Evolutionary conservation across 352 stramenopile species (phyloP), one percentile per base, ranked within the genome.

Genomic region (Thalassiosira sp.): DNA sequence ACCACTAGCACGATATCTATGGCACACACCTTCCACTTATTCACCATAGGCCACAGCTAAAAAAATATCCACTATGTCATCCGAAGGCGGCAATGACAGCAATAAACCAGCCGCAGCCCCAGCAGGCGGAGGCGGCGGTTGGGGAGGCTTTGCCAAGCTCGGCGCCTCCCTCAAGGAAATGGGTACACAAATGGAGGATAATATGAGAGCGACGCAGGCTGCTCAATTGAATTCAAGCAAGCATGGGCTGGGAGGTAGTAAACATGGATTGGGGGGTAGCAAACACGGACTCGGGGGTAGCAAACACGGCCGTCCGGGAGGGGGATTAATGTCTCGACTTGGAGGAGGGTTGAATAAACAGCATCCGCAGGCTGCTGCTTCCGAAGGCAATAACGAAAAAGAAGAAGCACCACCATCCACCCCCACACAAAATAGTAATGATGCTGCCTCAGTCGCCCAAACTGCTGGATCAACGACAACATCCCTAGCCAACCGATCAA

Each of bases 121-220:
- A n/a, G n/a, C n/a, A n/a, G n/a, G n/a, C n/a, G 60, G 52, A 7
- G 46, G 56, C 24, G 52, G 57, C 24, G 61, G 67, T 20, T 75
- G 49, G 42, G 48, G 42, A 2, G 54, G 60, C 33, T 54, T 75
- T 51, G 58, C 46, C 22, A 57, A 72, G 20, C 24, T 83, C 11
- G 68, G 61, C 13, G 75, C 63, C n/a, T 72, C 62, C 22, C 20
- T 74, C 8, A 71, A 72, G 67, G 66, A 66, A 22, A 71, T 79
- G 54, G 49, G 54, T 5, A 75, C 53, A 33, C 57, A 74, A 31
- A 54, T 82, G 53, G 72, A 81, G 24, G 72, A 71, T 42, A 72
- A 64, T 22, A 72, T 75, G 42, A 25, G 61, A 20, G 48, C 57
- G 13, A 45, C 70, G 18, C 70, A 79, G 71, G 40, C 62, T 8